Evolutionary conservation across 2,329 filamentous ascomycete genomes (phyloP).

Genomic region (Rutstroemia sp.): DNA sequence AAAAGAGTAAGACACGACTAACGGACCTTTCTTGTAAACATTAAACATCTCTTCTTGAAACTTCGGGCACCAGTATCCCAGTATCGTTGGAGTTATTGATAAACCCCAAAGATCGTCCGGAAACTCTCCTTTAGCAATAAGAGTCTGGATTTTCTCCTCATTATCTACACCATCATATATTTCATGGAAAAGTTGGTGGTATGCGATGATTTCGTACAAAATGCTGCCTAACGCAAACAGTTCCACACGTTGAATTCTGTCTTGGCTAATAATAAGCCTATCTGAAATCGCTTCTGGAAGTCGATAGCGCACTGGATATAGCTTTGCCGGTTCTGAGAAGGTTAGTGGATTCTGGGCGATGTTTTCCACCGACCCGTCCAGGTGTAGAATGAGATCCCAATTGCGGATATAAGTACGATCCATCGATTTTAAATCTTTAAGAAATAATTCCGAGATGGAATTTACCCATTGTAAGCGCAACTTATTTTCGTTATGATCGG

Average conservation of each 20-base stretch:
- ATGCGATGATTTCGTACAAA: not conserved
- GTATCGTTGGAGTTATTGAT: not conserved
- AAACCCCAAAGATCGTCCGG: not conserved
- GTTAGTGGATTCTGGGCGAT: not conserved
- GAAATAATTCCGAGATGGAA: not conserved
- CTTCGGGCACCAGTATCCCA: not conserved
- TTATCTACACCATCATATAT: not conserved
- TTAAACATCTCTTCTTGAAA: not conserved
- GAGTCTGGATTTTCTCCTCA: not conserved
- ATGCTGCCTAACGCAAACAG: not conserved
- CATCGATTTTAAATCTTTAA: not conserved
- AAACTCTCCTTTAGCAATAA: not conserved
- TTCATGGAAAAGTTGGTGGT: not conserved
- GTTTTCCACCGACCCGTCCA: not conserved
- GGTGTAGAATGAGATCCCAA: not conserved
- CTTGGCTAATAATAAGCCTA: not conserved
- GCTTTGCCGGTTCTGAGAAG: not conserved
- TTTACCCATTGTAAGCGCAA: not conserved
- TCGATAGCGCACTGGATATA: not conserved
- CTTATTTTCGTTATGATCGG: not conserved
- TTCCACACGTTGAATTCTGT: not conserved
- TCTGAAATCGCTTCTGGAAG: not conserved
- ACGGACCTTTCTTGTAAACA: not conserved
- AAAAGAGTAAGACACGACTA: not conserved
- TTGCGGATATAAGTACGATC: not conserved